Evolutionary conservation across 495 filamentous ascomycete genomes (phyloP).

Genomic region (Chaetomidium leptoderma): DNA sequence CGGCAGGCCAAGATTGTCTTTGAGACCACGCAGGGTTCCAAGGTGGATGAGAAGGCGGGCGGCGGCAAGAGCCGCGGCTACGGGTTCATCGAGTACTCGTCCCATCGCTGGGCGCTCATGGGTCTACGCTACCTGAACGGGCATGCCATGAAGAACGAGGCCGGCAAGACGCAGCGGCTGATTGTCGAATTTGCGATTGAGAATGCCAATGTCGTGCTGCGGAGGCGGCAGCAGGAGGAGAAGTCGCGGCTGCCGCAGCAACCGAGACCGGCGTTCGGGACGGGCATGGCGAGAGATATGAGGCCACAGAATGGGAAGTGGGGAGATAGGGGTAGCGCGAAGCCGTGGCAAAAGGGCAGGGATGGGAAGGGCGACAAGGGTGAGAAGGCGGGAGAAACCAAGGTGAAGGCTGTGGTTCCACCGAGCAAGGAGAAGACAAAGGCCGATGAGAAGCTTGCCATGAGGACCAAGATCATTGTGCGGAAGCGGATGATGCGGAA

Average conservation of each 20-base stretch:
- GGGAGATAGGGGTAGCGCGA: conserved; percentile 14
- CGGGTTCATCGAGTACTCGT: conserved; percentile 95
- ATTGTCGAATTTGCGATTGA: conserved; percentile 99
- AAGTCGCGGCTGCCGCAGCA: conserved; percentile 53
- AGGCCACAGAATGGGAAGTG: too few relatives aligned
- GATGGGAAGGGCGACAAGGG: conserved; percentile 13
- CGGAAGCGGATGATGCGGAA: conserved; percentile 47
- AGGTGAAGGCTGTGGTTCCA: conserved; percentile 7
- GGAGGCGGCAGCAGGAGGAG: conserved; percentile 67
- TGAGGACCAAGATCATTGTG: conserved; percentile 47
- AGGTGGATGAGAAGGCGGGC: conserved; percentile 61
- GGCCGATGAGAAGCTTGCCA: conserved; percentile 33
- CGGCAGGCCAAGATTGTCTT: conserved; percentile 92
- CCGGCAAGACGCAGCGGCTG: conserved; percentile 56
- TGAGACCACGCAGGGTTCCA: conserved; percentile 75
- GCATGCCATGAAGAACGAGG: conserved; percentile 53
- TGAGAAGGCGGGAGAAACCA: not conserved
- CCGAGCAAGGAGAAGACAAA: conserved; percentile 26
- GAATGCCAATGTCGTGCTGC: conserved; percentile 85
- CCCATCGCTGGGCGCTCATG: conserved; percentile 92
- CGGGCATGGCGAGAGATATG: conserved; percentile 2
- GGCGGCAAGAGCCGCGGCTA: conserved; percentile 86
- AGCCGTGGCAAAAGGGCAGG: conserved; percentile 23
- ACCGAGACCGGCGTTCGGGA: conserved; percentile 6
- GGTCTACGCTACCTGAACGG: conserved; percentile 91